These are phyloP conservation scores for Jackrogersella multiformis DNA, from an alignment of 495 filamentous ascomycete genomes.

Conservation along the genomic window DNA sequence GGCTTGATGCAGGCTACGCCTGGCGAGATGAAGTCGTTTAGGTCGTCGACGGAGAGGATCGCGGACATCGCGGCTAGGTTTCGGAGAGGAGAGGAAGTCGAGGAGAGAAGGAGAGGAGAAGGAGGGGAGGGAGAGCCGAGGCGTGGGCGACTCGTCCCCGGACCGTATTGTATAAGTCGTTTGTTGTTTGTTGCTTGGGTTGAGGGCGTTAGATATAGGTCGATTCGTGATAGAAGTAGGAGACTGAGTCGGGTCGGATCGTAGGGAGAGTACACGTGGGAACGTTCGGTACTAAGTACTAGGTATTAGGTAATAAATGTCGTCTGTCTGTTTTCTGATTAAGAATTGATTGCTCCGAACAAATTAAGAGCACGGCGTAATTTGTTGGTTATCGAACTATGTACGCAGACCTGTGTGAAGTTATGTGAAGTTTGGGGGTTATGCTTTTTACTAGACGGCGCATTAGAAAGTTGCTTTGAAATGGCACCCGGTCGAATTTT, in stretches of 20 bases:
- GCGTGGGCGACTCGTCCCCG: slow-evolving; percentile 24
- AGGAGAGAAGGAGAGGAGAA: neutral
- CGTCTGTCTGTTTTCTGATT: too few relatives aligned
- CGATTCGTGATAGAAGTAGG: neutral
- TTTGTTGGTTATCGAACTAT: too few relatives aligned
- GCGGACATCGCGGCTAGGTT: slow-evolving; percentile 75
- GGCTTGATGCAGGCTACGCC: slow-evolving; percentile 99
- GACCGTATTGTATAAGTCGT: neutral
- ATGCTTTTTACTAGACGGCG: neutral
- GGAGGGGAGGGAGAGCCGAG: slow-evolving; percentile 13
- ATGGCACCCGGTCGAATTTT: slow-evolving; percentile 46
- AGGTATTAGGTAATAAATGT: too few relatives aligned
- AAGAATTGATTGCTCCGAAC: too few relatives aligned
- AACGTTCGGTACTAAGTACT: neutral
- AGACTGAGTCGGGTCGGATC: neutral
- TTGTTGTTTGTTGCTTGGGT: slow-evolving; percentile 8
- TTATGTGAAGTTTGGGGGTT: slow-evolving; percentile 1
- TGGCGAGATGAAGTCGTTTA: slow-evolving; percentile 98
- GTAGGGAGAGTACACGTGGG: neutral
- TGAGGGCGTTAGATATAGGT: neutral
- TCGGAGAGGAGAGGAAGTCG: neutral
- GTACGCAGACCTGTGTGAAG: too few relatives aligned
- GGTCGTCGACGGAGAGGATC: slow-evolving; percentile 93
- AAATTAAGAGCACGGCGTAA: too few relatives aligned
- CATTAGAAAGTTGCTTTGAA: slow-evolving; percentile 50